These are phyloP conservation scores for Colletotrichum eleusines DNA, from an alignment of 2,329 filamentous ascomycete species.

Conservation along the genomic window DNA sequence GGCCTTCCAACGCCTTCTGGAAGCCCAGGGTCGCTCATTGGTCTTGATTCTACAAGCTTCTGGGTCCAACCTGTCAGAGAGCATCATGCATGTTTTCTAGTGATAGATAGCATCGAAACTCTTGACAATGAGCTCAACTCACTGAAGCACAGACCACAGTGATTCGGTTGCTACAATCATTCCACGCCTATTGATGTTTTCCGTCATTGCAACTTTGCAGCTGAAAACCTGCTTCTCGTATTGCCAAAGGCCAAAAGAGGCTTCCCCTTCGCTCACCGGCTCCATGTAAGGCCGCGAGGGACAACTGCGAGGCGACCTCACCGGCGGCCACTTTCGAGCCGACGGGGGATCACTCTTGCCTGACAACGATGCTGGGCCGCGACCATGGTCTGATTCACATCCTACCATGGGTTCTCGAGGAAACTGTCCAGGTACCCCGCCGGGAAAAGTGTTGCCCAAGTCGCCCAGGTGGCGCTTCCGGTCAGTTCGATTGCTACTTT, in stretches of 20 bases:
- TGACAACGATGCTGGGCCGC: slow-evolving; percentile 23
- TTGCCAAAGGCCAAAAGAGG: slow-evolving; percentile 19
- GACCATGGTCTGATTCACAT: slow-evolving; percentile 10
- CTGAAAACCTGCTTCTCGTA: slow-evolving; percentile 11
- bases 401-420: background rate
- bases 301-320: slow-evolving; percentile 15
- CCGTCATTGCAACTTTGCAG: background rate
- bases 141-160: background rate
- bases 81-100: background rate
- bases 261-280: slow-evolving; percentile 28
- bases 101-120: background rate
- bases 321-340: slow-evolving; percentile 14
- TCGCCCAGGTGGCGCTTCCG: slow-evolving; percentile 6
- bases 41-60: slow-evolving; percentile 19
- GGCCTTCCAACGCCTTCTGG: slow-evolving; percentile 21
- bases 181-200: background rate
- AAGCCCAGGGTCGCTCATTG: slow-evolving; percentile 27
- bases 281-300: slow-evolving; percentile 9
- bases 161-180: background rate
- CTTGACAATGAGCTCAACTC: background rate
- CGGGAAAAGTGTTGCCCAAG: slow-evolving; percentile 21
- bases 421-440: slow-evolving; percentile 10
- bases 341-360: slow-evolving; percentile 16
- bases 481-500: background rate
- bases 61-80: background rate